Evolutionary conservation across 257 asterid genomes (phyloP).

Genomic region (Nicotiana paniculata): DNA sequence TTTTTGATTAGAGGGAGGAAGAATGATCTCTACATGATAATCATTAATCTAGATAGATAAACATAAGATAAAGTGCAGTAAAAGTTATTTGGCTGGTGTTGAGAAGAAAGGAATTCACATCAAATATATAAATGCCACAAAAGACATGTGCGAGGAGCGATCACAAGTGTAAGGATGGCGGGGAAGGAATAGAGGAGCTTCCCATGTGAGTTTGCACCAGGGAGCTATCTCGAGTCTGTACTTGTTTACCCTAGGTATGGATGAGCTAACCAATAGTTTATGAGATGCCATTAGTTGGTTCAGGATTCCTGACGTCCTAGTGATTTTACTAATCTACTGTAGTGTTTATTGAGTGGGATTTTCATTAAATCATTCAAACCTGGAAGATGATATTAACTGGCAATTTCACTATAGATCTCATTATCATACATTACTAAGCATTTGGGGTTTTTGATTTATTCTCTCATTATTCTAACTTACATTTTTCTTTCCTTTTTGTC

Average conservation of each 20-base stretch:
- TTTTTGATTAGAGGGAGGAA: neutral
- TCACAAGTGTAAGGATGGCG: neutral
- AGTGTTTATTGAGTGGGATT: neutral
- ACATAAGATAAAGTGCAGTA: neutral
- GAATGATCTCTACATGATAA: neutral
- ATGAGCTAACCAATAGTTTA: neutral
- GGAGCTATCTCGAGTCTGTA: neutral
- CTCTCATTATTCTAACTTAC: neutral
- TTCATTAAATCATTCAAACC: neutral
- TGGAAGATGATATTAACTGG: neutral
- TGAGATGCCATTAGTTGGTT: neutral
- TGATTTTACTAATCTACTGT: neutral
- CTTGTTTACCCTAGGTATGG: neutral
- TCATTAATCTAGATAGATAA: neutral
- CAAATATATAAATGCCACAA: neutral
- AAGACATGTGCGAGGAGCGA: neutral
- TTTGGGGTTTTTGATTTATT: neutral
- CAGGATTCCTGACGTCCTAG: neutral
- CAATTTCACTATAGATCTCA: neutral
- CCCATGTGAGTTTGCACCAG: neutral
- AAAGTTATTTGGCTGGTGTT: neutral
- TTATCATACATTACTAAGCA: neutral
- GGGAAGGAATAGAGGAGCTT: neutral
- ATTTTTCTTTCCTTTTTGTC: neutral
- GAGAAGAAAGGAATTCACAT: conserved; percentile 6